Evolutionary conservation across 495 filamentous ascomycete genomes (phyloP).

Genomic region (Penicillium ochrochloron): DNA sequence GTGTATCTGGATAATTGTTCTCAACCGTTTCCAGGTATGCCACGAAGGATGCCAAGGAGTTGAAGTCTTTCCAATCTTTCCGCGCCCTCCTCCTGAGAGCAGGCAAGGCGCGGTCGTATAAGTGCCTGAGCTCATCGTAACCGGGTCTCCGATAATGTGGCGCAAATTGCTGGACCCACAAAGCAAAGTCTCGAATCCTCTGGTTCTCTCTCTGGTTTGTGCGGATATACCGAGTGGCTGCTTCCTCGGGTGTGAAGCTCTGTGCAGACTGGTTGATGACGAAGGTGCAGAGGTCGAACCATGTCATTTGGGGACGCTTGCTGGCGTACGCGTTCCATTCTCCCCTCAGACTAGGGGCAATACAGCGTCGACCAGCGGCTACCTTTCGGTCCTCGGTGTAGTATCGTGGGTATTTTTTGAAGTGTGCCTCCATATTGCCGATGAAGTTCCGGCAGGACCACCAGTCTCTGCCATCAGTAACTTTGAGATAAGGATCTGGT

Average conservation of each 20-base stretch:
- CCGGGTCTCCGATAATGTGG: constrained; percentile 12
- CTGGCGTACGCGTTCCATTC: background rate
- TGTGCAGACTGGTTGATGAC: background rate
- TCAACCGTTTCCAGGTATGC: constrained; percentile 22
- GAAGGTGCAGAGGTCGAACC: constrained; percentile 4
- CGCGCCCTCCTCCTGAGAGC: constrained; percentile 6
- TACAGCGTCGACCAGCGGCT: background rate
- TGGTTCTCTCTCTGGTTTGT: background rate
- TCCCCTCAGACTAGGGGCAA: background rate
- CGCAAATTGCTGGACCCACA: constrained; percentile 19
- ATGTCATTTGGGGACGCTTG: background rate
- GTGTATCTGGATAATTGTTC: background rate
- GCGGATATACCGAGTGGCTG: background rate
- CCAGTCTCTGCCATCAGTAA: background rate
- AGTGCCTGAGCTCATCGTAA: constrained; percentile 21
- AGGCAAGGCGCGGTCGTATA: constrained; percentile 18
- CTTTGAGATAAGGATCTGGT: background rate
- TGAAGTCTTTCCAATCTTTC: constrained; percentile 13
- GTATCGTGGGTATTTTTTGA: background rate
- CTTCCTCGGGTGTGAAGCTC: background rate
- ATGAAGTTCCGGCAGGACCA: constrained; percentile 2
- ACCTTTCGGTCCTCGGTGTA: constrained; percentile 3
- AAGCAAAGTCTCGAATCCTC: constrained; percentile 21
- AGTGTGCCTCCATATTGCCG: background rate
- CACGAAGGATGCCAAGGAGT: constrained; percentile 19